Evolutionary conservation across 306 rosid species (phyloP), one percentile per base, ranked within the genome.

Genomic region (Cicer yamashitae): DNA sequence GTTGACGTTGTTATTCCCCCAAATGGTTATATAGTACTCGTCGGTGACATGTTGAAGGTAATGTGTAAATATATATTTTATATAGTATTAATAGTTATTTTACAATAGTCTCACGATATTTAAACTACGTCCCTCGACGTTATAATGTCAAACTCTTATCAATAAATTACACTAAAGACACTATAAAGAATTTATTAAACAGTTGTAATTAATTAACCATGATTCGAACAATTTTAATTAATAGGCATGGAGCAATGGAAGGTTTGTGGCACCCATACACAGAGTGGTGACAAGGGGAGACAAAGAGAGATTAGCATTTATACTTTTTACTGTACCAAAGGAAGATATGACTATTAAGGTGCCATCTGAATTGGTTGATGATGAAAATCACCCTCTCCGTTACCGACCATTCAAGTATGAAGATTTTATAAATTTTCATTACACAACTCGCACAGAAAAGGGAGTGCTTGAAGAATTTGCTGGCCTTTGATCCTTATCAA

Each of bases 241-340:
- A 59, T 6, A 85, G 88, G 89, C 88, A 1, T 87, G 89, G 91
- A 87, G 89, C 84, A 86, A 86, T 47, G 87, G 86, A 54, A 86
- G 88, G 18, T 70, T 86, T 52, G 30, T 25, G 67, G 86, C 90
- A 17, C 82, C 57, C 3, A 78, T 43, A 22, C 91, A 85, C 44
- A 79, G 87, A 46, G 89, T 89, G 82, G 66, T 73, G 79, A 46
- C 87, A 82, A 67, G 52, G 1, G 88, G 86, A 43, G 67, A 61
- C 0, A 50, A 71, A 81, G 84, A 81, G 2, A 83, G 91, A 44
- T 89, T 84, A 39, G 74, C 87, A 0, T 66, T 72, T 66, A 87
- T 67, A 9, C 7, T 72, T 7, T 86, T 86, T 71, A 15, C 72
- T 1, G 1, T 60, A 70, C 93, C 93, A 7, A 81, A 64, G 40